Evolutionary conservation across 1,139 yeast genomes (phyloP), one percentile per base, ranked within the genome.

Genomic region (Zygosaccharomyces sapae): DNA sequence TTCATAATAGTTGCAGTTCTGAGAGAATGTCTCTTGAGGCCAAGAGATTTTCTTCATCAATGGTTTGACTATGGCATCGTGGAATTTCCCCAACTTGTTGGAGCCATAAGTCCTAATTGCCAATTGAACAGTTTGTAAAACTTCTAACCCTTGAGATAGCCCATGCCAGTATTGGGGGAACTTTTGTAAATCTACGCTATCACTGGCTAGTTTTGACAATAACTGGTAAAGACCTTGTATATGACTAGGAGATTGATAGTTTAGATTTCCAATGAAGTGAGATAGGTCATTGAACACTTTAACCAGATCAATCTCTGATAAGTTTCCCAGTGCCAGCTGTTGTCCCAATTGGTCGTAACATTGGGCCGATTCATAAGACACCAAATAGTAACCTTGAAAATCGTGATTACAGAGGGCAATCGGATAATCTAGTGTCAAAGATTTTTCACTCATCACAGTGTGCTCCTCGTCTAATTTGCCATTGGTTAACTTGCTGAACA

Each of bases 361-460:
- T 20, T 49, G 46, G 3, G 47, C 12, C 20, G 64, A 52, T 22
- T 63, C 64, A 48, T 71, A 71, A 4, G 69, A 61, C 1, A 67
- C 69, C 49, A 75, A 68, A 56, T 73, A 79, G 52, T 73, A 69
- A 2, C 81, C 82, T 18, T 73, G 68, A 47, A 74, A 68, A 48
- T 74, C 71, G 19, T 74, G 63, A 55, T 82, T 82, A 18, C 76
- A 54, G 25, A 69, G 53, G 12, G 70, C 51, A 19, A 74, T 58
- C 9, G 65, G 60, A 4, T 65, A 62, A 3, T 55, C 39, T 38
- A 41, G 70, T 46, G 37, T 52, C 33, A 72, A 48, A 2, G 69
- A 67, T 55, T 82, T 68, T 52, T 79, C 85, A 3, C 75, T 74
- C 63, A 81, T 56, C 45, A 81, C 52, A 3, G 55, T 55, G 29